These are phyloP conservation scores for Colletotrichum shisoi DNA, from an alignment of 2,329 filamentous ascomycete genomes.

Conservation along the genomic window DNA sequence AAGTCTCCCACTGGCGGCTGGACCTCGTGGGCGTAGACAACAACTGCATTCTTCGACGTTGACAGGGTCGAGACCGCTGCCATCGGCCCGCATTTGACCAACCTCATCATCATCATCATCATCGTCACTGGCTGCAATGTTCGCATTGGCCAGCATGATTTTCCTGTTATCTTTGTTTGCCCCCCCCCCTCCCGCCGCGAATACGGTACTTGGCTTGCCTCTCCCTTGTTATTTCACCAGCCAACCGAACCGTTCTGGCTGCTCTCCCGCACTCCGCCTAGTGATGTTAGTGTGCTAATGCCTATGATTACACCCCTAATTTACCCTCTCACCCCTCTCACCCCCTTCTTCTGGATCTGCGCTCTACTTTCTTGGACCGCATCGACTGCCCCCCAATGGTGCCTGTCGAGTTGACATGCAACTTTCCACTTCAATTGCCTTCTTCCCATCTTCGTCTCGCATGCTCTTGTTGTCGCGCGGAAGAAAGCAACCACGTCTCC, in stretches of 20 bases:
- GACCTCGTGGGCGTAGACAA: conserved; percentile 7
- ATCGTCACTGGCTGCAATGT: conserved; percentile 10
- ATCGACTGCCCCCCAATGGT: conserved; percentile 23
- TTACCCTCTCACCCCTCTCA: conserved; percentile 20
- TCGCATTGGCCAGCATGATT: conserved; percentile 12
- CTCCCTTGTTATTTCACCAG: conserved; percentile 23
- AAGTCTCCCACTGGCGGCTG: conserved; percentile 30
- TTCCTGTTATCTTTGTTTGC: conserved; percentile 13
- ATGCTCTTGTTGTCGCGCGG: neutral
- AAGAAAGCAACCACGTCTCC: neutral
- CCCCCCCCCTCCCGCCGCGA: neutral
- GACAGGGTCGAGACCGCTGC: neutral
- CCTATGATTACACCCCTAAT: conserved; percentile 22
- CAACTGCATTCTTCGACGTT: neutral
- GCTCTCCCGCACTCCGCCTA: conserved; percentile 4
- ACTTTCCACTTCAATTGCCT: neutral
- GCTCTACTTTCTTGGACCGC: conserved; percentile 24
- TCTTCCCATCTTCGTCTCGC: conserved; percentile 11
- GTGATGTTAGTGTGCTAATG: conserved; percentile 13
- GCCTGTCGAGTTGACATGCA: conserved; percentile 30
- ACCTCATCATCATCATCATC: conserved; percentile 28
- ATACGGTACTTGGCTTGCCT: conserved; percentile 9
- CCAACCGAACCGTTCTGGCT: conserved; percentile 20
- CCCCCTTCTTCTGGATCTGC: conserved; percentile 29
- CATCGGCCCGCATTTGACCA: conserved; percentile 6